Conservation (phyloP, 148 eudicot genomes). For the Chenopodium formosanum region DNA sequence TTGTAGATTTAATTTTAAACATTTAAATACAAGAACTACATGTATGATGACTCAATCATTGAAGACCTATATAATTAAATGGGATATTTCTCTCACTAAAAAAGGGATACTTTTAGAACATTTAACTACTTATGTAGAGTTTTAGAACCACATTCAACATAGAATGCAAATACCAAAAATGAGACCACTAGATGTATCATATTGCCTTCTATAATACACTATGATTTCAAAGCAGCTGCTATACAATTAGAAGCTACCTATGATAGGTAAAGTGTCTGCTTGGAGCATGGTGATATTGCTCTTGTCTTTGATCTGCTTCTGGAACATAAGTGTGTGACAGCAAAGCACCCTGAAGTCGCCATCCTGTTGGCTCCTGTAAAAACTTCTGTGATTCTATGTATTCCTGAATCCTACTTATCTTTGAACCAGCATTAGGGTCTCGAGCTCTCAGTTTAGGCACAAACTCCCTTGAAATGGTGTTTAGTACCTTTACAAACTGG, state of each 20-base stretch:
- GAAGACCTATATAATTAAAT: not conserved
- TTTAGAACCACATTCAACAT: not conserved
- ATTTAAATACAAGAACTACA: not conserved
- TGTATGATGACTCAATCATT: not conserved
- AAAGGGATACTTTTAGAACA: not conserved
- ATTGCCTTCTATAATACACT: not conserved
- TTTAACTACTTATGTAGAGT: not conserved
- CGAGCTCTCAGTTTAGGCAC: conserved; percentile 39
- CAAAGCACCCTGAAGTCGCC: conserved; percentile 40
- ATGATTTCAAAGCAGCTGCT: not conserved
- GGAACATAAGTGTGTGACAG: conserved; percentile 27
- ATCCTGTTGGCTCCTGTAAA: conserved; percentile 69
- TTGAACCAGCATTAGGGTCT: conserved; percentile 37
- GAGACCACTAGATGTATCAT: not conserved
- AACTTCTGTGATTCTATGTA: conserved; percentile 56
- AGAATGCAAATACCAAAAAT: not conserved
- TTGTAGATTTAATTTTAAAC: no score
- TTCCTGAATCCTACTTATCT: conserved; percentile 36
- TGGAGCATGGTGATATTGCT: conserved; percentile 20
- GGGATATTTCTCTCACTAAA: not conserved
- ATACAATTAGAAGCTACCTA: conserved; percentile 1
- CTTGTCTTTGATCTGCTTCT: conserved; percentile 1
- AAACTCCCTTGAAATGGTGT: conserved; percentile 49
- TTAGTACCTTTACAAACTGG: conserved; percentile 70
- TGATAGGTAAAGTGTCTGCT: conserved; percentile 15